phyloP scores from a whole-genome alignment of 2,329 filamentous ascomycete species.

The Penicillium oxalicum region DNA sequence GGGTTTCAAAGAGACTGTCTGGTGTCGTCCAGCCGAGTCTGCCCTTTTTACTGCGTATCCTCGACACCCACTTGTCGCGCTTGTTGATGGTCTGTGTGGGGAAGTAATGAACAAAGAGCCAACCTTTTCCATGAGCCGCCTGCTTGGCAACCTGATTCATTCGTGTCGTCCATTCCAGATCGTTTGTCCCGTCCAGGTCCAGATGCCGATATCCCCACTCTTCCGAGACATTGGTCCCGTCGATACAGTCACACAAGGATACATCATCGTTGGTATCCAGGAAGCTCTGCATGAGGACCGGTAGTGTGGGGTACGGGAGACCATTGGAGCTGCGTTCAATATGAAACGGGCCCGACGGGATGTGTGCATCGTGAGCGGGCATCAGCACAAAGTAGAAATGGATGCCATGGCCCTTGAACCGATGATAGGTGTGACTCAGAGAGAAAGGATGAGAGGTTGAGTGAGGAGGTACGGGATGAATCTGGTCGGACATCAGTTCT shows the following conservation, averaged over 20 bases:
- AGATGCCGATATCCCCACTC: slow-evolving; percentile 25
- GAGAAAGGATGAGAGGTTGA: slow-evolving; percentile 21
- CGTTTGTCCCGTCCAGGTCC: slow-evolving; percentile 22
- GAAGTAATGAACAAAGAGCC: slow-evolving; percentile 22
- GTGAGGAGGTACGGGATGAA: slow-evolving; percentile 17
- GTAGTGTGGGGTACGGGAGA: slow-evolving; percentile 25
- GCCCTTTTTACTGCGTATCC: slow-evolving; percentile 22
- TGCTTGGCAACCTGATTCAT: slow-evolving; percentile 20
- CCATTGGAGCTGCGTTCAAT: slow-evolving; percentile 24
- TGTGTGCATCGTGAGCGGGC: slow-evolving; percentile 23
- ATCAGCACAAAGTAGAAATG: slow-evolving; percentile 24
- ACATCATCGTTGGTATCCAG: slow-evolving; percentile 24
- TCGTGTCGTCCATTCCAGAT: slow-evolving; percentile 22
- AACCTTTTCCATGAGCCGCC: slow-evolving; percentile 19
- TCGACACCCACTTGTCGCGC: slow-evolving; percentile 21
- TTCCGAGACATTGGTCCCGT: slow-evolving; percentile 26
- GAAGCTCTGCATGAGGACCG: slow-evolving; percentile 24
- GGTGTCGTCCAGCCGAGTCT: slow-evolving; percentile 25
- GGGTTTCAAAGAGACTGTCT: slow-evolving; percentile 21
- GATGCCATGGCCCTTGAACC: slow-evolving; percentile 25
- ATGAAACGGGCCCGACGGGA: slow-evolving; percentile 20
- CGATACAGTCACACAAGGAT: slow-evolving; percentile 25
- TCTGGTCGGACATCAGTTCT: slow-evolving; percentile 14
- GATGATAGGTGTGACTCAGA: slow-evolving; percentile 24
- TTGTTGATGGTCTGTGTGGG: slow-evolving; percentile 19